Percentiles rank a stretch among this genome's conserved stretches.
Evolutionary conservation across 306 rosid genomes (phyloP).

Genomic region (Malus domestica): DNA sequence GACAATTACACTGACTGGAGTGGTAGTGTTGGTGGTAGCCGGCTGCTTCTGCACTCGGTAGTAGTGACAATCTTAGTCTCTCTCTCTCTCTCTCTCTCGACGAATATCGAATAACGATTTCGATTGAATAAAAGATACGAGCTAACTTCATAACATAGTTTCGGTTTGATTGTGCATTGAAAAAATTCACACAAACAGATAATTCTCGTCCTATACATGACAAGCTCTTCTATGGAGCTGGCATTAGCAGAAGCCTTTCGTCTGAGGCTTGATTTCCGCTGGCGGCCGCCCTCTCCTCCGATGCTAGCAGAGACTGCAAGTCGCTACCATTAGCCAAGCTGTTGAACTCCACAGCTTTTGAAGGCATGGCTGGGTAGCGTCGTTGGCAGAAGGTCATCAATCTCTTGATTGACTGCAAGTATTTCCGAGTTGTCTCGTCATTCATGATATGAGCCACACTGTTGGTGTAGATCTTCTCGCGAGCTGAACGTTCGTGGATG

Average conservation of each 20-base stretch:
- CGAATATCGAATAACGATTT: too few relatives aligned
- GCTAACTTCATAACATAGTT: neutral
- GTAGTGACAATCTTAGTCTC: constrained; percentile 17
- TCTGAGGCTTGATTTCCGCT: constrained; percentile 43
- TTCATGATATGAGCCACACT: constrained; percentile 99
- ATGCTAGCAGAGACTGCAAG: constrained; percentile 82
- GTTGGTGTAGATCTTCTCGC: constrained; percentile 95
- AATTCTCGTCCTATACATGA: neutral
- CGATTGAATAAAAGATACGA: neutral
- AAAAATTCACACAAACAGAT: neutral
- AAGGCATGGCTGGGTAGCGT: constrained; percentile 89
- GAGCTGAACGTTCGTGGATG: constrained; percentile 97
- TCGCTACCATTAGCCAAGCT: constrained; percentile 99
- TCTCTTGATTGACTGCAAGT: constrained; percentile 87
- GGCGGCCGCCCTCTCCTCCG: constrained; percentile 42
- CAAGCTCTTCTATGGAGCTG: constrained; percentile 58
- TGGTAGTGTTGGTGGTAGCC: constrained; percentile 38
- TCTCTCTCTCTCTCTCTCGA: neutral
- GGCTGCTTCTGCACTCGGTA: constrained; percentile 51
- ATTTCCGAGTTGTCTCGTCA: constrained; percentile 92
- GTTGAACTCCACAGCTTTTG: constrained; percentile 98
- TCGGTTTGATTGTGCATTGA: neutral
- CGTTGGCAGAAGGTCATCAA: constrained; percentile 95
- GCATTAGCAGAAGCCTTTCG: constrained; percentile 74
- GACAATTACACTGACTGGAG: constrained; percentile 46